Base-by-base conservation (phyloP, 2,329 filamentous ascomycete species). In the Cladophialophora chaetospira region DNA sequence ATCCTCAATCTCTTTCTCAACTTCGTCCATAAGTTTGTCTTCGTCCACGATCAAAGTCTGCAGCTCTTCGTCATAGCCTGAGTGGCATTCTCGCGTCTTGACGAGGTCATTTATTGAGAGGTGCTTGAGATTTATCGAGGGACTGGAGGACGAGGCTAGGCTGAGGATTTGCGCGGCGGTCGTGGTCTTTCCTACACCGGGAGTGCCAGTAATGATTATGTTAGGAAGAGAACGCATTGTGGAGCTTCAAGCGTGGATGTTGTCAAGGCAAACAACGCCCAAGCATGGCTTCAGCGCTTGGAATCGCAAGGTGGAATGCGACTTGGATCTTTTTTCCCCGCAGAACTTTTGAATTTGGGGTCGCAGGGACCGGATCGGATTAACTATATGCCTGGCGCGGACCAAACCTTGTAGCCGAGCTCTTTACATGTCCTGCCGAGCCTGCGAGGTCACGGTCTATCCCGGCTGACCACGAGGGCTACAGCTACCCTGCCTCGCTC, bases 1-100 rank as follows among this genome's bases (percentile, higher is more conserved):
- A 40, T 65, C 63, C 61, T 86, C 82, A 35, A 89, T 82, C 60
- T 94, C 87, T 55, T 89, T 83, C 75, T 97, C 94, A 55, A 99
- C 88, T 45, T 88, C 84, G 71, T 99, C 94, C 19, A 99, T 81
- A 28, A 99, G 77, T 86, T 95, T 96, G 70, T 99, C 94, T 73
- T 99, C 94, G 70, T 99, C 93, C 13, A 99, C 92, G 56, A 97
- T 88, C 85, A 89, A 95, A 67, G 88, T 91, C 71, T 90, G 85
- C 53, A 87, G 86, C 71, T 92, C 88, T 40, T 95, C 88, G 65
- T 95, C 91, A 75, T 84, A 96, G 21, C 89, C 89, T 69, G 96
- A 91, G 68, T 94, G 89, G 69, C 92, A 97, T 57, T 82, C 85
- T 64, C 87, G 84, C 61, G 96, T 89, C 74, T 96, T 97, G 60